phyloP scores from a whole-genome alignment of 2,329 filamentous ascomycete species.

The Penicillium sp. region DNA sequence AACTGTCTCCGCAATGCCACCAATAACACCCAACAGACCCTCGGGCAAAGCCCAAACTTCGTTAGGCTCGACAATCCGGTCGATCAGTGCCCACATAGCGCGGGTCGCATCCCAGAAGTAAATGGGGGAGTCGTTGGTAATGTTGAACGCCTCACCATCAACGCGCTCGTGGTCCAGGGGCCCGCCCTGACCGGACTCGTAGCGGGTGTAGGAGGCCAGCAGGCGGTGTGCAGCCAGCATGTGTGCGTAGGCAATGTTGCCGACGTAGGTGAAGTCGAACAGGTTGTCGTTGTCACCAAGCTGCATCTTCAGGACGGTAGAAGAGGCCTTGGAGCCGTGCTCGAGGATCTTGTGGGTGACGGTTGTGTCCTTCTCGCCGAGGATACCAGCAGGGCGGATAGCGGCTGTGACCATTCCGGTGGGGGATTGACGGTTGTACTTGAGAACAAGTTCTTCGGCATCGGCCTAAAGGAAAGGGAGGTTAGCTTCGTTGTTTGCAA shows the following conservation, averaged over 20 bases:
- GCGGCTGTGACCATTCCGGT: conserved; percentile 71
- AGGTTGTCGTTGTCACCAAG: conserved; percentile 73
- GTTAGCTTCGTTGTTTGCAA: not conserved
- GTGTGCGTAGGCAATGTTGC: conserved; percentile 75
- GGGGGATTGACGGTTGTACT: conserved; percentile 65
- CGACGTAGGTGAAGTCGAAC: conserved; percentile 70
- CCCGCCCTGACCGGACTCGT: conserved; percentile 52
- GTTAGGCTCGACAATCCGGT: conserved; percentile 44
- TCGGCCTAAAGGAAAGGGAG: conserved; percentile 57
- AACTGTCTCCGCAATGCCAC: conserved; percentile 44
- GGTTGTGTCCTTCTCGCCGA: conserved; percentile 85
- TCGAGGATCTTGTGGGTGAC: conserved; percentile 72
- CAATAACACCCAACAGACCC: conserved; percentile 40
- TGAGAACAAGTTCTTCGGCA: conserved; percentile 78
- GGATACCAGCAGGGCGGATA: conserved; percentile 84
- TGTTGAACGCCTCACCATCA: conserved; percentile 84
- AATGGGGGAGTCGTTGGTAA: conserved; percentile 84
- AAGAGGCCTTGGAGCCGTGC: conserved; percentile 60
- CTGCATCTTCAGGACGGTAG: conserved; percentile 71
- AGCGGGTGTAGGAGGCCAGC: conserved; percentile 55
- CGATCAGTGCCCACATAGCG: conserved; percentile 66
- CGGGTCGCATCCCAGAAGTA: conserved; percentile 91
- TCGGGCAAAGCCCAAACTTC: conserved; percentile 46
- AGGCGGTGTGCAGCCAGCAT: conserved; percentile 76
- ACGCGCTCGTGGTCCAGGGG: conserved; percentile 72